Evolutionary conservation across 2,329 filamentous ascomycete genomes (phyloP).

Genomic region (Pleomassaria siparia): DNA sequence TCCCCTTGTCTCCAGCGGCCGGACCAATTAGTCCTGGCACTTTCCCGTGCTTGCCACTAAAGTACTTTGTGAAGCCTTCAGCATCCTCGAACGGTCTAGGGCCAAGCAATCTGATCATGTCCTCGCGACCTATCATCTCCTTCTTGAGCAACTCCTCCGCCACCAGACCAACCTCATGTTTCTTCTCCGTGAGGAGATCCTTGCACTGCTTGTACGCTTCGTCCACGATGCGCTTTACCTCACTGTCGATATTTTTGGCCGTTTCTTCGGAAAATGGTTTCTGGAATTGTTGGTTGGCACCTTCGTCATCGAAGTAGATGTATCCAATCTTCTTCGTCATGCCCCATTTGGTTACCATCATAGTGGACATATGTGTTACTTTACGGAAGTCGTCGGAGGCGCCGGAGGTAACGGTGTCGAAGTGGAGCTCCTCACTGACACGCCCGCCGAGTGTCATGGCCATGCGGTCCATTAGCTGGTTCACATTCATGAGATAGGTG

Average conservation of each 20-base stretch:
- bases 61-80: slow-evolving; percentile 94
- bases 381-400: slow-evolving; percentile 98
- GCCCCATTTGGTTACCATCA: slow-evolving; percentile 99
- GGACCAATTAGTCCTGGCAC: slow-evolving; percentile 38
- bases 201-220: slow-evolving; percentile 91
- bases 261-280: slow-evolving; percentile 97
- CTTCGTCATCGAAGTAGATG: slow-evolving; percentile 82
- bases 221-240: slow-evolving; percentile 89
- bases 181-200: slow-evolving; percentile 80
- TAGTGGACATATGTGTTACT: slow-evolving; percentile 90
- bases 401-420: slow-evolving; percentile 92
- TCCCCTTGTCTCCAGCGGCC: slow-evolving; percentile 30
- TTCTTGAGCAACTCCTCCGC: slow-evolving; percentile 91
- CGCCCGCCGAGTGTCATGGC: slow-evolving; percentile 97
- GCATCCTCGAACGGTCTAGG: slow-evolving; percentile 80
- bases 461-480: slow-evolving; percentile 99
- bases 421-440: slow-evolving; percentile 94
- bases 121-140: slow-evolving; percentile 88
- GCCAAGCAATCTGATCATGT: slow-evolving; percentile 86
- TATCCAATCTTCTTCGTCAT: slow-evolving; percentile 96
- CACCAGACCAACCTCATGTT: slow-evolving; percentile 82
- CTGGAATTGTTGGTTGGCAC: slow-evolving; percentile 77
- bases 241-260: slow-evolving; percentile 84
- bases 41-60: slow-evolving; percentile 51
- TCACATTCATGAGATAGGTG: slow-evolving; percentile 91